phyloP scores from a whole-genome alignment of 495 filamentous ascomycete genomes.

The Pseudotulostoma volvatum region DNA sequence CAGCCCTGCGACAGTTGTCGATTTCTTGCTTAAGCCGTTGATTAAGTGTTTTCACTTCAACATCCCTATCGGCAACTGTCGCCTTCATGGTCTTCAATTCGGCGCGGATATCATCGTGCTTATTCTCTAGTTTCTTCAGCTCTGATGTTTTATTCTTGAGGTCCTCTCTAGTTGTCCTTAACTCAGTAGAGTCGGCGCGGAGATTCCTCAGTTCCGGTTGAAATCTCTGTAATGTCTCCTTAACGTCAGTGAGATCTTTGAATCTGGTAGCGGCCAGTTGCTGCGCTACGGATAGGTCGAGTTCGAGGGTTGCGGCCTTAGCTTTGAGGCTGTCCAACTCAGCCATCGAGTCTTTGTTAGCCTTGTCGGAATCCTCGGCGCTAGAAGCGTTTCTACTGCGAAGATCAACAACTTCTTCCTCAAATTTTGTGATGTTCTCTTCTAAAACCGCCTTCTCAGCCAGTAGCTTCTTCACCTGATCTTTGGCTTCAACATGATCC shows the following conservation, averaged over 20 bases:
- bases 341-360: constrained; percentile 40
- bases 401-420: constrained; percentile 44
- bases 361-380: constrained; percentile 35
- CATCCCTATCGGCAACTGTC: constrained; percentile 51
- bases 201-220: constrained; percentile 71
- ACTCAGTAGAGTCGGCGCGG: constrained; percentile 53
- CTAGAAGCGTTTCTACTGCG: constrained; percentile 34
- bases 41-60: constrained; percentile 57
- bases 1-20: constrained; percentile 49
- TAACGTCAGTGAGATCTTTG: constrained; percentile 69
- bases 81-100: constrained; percentile 57
- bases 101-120: constrained; percentile 60
- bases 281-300: constrained; percentile 72
- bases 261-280: constrained; percentile 72
- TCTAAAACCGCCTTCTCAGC: constrained; percentile 44
- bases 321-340: constrained; percentile 64
- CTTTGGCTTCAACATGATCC: constrained; percentile 69
- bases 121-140: constrained; percentile 55
- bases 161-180: constrained; percentile 57
- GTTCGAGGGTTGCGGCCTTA: constrained; percentile 52
- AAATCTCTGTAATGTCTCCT: constrained; percentile 61
- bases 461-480: constrained; percentile 51
- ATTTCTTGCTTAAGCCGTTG: constrained; percentile 63
- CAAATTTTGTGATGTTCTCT: constrained; percentile 46
- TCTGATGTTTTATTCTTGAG: constrained; percentile 50